Base-by-base conservation (phyloP, 306 rosid species). In the Dalbergia oliveri region DNA sequence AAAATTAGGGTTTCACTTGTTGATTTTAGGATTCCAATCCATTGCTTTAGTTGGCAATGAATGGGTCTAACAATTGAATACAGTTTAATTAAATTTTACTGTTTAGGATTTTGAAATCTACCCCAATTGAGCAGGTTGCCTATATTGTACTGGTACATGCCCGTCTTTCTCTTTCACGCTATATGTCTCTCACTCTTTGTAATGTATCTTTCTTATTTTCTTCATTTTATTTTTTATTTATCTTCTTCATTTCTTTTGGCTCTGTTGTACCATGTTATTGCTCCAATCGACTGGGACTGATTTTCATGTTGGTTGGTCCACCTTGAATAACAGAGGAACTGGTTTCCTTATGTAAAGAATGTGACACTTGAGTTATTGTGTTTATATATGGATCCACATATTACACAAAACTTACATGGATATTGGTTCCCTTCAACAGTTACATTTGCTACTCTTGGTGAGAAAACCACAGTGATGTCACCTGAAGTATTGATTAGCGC, bases 391-490 rank as follows among this genome's bases (percentile, higher is more conserved):
- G 67, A 49, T 19, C 63, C 57, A 44, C 85, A 45, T 49, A 33
- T 62, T 53, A 16, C 31, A 82, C 41, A 82, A 31, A 78, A 64
- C 86, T 79, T 59, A 74, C 41, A 3, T 26, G 41, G 70, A 21
- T 82, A 49, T 58, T 86, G 61, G 77, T 80, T 80, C 69, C 61
- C 45, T 66, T 83, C 72, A 10, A 79, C 92, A 96, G 99, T 96
- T 73, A 91, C 99, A 66, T 96, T 96, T 85, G 85, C 97, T 44
- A 74, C 84, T 82, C 99, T 96, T 85, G 99, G 99, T 82, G 93
- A 96, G 91, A 96, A 96, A 86, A 96, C 92, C 41, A 96, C 99
- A 4, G 99, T 96, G 84, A 93, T 96, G 94, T 90, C 98, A 13
- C 99, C 99, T 74, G 99, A 96, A 89, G 93, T 96, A 18, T 84